Evolutionary conservation across 2,329 filamentous ascomycete genomes (phyloP).

Genomic region (Aspergillus amoenus): DNA sequence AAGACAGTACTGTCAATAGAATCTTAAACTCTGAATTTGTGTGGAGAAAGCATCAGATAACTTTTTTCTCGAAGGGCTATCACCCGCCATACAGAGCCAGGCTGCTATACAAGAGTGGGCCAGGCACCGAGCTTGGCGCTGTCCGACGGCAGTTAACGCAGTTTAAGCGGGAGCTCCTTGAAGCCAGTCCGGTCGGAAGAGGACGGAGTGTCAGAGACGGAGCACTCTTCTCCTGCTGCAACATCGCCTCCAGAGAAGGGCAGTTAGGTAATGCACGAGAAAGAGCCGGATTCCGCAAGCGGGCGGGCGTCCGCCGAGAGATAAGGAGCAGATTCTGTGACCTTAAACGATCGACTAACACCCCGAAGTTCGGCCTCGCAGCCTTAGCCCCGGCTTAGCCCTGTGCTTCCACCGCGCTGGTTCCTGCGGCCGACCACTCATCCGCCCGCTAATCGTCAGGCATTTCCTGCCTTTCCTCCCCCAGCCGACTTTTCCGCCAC

Average conservation of each 20-base stretch:
- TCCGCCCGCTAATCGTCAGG: too few species aligned
- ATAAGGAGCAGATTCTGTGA: constrained; percentile 36
- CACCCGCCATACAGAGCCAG: neutral
- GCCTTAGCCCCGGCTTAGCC: constrained; percentile 13
- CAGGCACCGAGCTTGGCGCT: neutral
- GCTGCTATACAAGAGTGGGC: neutral
- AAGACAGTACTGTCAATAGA: too few species aligned
- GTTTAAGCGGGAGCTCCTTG: too few species aligned
- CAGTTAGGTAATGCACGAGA: constrained; percentile 3
- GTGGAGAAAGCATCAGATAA: neutral
- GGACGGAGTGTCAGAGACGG: neutral
- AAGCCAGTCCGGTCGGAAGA: too few species aligned
- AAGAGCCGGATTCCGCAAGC: constrained; percentile 15
- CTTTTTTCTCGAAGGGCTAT: neutral
- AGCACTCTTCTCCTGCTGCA: constrained; percentile 4
- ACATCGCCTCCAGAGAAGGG: neutral
- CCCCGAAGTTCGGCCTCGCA: constrained; percentile 35
- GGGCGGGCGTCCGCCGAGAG: constrained; percentile 25
- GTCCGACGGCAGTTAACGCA: too few species aligned
- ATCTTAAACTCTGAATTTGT: too few species aligned
- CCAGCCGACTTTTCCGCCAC: constrained; percentile 12
- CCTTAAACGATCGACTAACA: constrained; percentile 37
- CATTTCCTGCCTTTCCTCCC: neutral
- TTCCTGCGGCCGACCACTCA: neutral
- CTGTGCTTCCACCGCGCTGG: neutral